Evolutionary conservation across 257 asterid species (phyloP), one percentile per base, ranked within the genome.

Genomic region (Jacaranda mimosifolia): DNA sequence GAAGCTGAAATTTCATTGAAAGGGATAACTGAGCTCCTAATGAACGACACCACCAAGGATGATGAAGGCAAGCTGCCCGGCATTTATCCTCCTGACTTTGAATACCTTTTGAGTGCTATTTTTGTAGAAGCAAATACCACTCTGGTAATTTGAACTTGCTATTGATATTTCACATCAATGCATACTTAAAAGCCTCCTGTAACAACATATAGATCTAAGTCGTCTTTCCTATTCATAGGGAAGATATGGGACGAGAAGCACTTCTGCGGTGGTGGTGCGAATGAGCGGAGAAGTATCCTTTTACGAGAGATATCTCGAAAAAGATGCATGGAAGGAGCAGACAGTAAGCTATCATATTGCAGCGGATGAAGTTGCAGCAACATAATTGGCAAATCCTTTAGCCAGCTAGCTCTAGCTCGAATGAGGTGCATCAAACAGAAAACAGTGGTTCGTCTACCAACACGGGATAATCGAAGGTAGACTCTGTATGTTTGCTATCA

Each of bases 221-320:
- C 18, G 5, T 32, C 59, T 83, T 1, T 46, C 6, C 13, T 18
- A 32, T 72, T 73, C 40, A 15, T 43, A 88, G 98, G 97, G 94
- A 65, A 85, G 82, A 14, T 94, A 86, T 69, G 97, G 98, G 49
- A 91, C 98, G 5, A 87, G 96, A 85, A 94, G 97, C 83, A 90
- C 81, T 32, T 94, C 97, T 0, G 87, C 87, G 5, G 77, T 91
- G 82, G 73, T 74, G 7, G 63, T 87, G 81, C 77, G 48, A 48
- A 77, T 67, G 45, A 78, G 76, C 72, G 87, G 90, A 15, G 77
- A 63, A 2, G 67, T 87, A 40, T 84, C 87, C 57, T 91, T 91
- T 68, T 89, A 81, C 11, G 94, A 93, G 77, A 82, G 63, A 42
- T 62, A 70, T 78, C 84, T 88, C 36, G 89, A 85, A 60, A 76